phyloP scores from a whole-genome alignment of 148 eudicot genomes.

The Rhododendron mucronatum region DNA sequence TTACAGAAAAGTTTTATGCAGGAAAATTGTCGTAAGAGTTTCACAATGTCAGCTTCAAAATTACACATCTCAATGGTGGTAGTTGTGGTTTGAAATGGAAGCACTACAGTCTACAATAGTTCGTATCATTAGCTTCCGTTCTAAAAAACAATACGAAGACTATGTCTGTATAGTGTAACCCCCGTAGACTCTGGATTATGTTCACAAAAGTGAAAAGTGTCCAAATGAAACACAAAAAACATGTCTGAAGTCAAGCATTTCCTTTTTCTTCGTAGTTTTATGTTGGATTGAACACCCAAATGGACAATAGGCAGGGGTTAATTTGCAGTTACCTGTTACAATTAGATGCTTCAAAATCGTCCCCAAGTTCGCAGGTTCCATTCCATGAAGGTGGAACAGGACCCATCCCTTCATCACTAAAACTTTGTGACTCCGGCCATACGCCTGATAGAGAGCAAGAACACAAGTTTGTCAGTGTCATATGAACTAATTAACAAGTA shows the following conservation, averaged over 20 bases:
- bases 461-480: background rate
- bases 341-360: conserved; percentile 8
- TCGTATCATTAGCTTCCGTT: background rate
- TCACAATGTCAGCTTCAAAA: background rate
- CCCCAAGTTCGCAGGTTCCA: conserved; percentile 17
- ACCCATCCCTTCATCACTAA: conserved; percentile 17
- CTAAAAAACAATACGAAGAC: background rate
- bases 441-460: conserved; percentile 8
- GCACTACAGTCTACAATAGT: background rate
- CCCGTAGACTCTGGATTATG: background rate
- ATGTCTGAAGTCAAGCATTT: background rate
- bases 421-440: conserved; percentile 24
- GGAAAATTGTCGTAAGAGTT: background rate
- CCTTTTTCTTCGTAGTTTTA: background rate
- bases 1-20: background rate
- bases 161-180: background rate
- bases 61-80: background rate
- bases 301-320: background rate
- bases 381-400: conserved; percentile 17
- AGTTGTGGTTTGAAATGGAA: background rate
- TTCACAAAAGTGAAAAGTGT: background rate
- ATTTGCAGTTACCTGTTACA: conserved; percentile 12
- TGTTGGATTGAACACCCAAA: background rate
- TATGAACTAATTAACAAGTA: background rate
- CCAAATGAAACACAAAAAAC: background rate